These are phyloP conservation scores for Exophiala spinifera DNA, from an alignment of 2,329 filamentous ascomycete genomes.

Conservation along the genomic window DNA sequence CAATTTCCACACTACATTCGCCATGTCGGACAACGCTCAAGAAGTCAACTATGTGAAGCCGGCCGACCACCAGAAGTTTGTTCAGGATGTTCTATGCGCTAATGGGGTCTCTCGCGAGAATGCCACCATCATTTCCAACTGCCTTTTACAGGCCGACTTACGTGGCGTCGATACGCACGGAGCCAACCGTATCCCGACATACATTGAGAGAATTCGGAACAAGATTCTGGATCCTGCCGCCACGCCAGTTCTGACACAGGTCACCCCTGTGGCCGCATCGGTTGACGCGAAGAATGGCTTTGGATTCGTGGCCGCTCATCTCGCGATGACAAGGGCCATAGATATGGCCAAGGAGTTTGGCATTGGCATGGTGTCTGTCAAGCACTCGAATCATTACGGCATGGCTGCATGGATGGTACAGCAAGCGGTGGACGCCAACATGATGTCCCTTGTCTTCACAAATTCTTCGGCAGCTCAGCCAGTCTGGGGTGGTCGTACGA, in stretches of 20 bases:
- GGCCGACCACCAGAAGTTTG: too few relatives aligned
- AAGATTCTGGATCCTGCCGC: constrained; percentile 64
- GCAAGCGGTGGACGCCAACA: constrained; percentile 67
- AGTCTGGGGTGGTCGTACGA: constrained; percentile 64
- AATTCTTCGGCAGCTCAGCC: constrained; percentile 71
- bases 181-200: constrained; percentile 73
- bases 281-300: constrained; percentile 69
- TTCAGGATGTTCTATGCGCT: constrained; percentile 32
- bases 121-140: constrained; percentile 63
- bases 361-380: constrained; percentile 73
- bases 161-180: constrained; percentile 78
- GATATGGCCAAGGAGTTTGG: constrained; percentile 62
- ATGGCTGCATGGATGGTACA: constrained; percentile 80
- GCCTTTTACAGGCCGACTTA: constrained; percentile 70
- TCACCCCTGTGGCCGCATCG: constrained; percentile 69
- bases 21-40: too few relatives aligned
- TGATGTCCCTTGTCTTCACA: constrained; percentile 70
- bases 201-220: constrained; percentile 69
- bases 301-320: constrained; percentile 67
- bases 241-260: constrained; percentile 55
- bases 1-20: too few relatives aligned
- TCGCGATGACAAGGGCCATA: constrained; percentile 66
- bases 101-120: constrained; percentile 60
- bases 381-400: constrained; percentile 77
- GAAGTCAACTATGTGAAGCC: too few relatives aligned